Evolutionary conservation across 2,329 filamentous ascomycete species (phyloP).

Genomic region (Colletotrichum gigasporum): DNA sequence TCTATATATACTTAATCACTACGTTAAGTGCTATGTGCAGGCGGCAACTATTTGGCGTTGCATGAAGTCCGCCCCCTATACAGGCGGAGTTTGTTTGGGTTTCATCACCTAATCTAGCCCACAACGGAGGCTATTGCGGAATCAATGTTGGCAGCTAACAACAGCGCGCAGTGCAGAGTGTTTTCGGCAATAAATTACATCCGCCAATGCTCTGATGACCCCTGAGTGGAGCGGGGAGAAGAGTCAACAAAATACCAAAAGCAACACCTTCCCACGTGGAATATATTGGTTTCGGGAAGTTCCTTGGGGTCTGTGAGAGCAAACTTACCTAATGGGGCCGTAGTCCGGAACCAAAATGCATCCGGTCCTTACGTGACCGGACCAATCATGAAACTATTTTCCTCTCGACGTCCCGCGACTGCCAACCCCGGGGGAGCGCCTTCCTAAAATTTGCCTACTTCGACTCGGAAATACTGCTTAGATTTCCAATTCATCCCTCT

Average conservation of each 20-base stretch:
- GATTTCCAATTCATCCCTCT: not conserved
- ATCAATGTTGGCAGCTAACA: not conserved
- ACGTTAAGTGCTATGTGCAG: too few relatives aligned
- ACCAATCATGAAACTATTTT: slow-evolving; percentile 28
- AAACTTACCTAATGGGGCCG: slow-evolving; percentile 19
- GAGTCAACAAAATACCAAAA: not conserved
- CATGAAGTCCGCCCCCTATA: too few relatives aligned
- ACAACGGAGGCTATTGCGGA: not conserved
- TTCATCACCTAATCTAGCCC: not conserved
- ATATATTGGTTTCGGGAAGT: slow-evolving; percentile 12
- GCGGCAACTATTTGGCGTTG: too few relatives aligned
- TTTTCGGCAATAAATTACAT: slow-evolving; percentile 4
- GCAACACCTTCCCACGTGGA: not conserved
- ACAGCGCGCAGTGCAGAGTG: not conserved
- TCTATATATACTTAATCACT: too few relatives aligned
- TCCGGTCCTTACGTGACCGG: slow-evolving; percentile 24
- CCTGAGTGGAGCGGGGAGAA: not conserved
- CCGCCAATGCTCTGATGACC: not conserved
- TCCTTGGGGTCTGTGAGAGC: not conserved
- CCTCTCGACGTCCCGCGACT: not conserved
- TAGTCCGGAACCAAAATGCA: slow-evolving; percentile 16
- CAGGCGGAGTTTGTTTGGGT: not conserved
- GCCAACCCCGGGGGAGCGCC: not conserved
- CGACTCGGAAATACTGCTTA: not conserved
- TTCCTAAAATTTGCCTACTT: not conserved